Evolutionary conservation across 148 eudicot species (phyloP).

Genomic region (Gaultheria prostrata): DNA sequence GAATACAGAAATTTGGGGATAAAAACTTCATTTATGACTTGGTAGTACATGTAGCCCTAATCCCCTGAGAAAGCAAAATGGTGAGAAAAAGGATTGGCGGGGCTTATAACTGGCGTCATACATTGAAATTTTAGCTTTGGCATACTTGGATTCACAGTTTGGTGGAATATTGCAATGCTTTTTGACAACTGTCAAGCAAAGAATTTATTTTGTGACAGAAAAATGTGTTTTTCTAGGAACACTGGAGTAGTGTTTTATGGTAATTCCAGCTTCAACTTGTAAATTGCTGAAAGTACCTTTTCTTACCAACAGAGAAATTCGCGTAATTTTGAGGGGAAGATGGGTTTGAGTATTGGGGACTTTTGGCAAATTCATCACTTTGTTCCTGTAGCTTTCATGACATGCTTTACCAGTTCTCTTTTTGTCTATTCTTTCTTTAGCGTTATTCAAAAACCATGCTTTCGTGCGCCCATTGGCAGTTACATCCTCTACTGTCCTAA

Average conservation of each 20-base stretch:
- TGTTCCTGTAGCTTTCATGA: neutral
- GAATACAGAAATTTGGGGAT: neutral
- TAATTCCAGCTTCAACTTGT: neutral
- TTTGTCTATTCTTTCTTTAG: neutral
- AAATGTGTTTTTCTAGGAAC: neutral
- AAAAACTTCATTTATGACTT: neutral
- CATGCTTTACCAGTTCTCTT: neutral
- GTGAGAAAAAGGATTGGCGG: neutral
- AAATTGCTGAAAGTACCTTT: no score
- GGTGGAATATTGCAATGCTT: neutral
- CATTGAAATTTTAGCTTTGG: neutral
- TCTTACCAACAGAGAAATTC: neutral
- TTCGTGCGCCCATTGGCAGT: neutral
- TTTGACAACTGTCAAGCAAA: neutral
- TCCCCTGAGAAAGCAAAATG: neutral
- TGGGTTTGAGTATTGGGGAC: neutral
- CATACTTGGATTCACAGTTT: neutral
- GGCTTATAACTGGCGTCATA: neutral
- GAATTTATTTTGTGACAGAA: neutral
- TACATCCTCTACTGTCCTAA: neutral
- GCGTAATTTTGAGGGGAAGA: neutral
- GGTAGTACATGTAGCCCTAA: neutral
- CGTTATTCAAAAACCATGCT: neutral
- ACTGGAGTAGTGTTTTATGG: neutral
- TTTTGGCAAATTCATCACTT: neutral